Evolutionary conservation across 1,139 yeast species (phyloP), one percentile per base, ranked within the genome.

Genomic region (Kodamaea sp.): DNA sequence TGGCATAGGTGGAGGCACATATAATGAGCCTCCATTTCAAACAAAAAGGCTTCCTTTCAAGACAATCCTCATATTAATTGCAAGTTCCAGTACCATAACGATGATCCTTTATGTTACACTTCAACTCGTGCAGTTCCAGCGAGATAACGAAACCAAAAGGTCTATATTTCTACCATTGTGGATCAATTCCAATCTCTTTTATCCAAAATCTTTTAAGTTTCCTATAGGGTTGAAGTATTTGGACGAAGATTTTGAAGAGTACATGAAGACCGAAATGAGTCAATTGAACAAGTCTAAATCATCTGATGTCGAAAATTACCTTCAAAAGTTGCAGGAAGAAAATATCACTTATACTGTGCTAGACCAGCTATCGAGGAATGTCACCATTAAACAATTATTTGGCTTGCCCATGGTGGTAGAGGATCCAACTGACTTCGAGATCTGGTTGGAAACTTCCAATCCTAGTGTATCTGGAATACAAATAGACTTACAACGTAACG

Each of bases 391-490:
- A 24, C 48, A 56, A 34, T 38, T 51, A 3, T 57, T 61, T 41
- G 66, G 65, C 10, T 42, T 65, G 15, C 71, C 71, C 1, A 44
- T 65, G 20, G 44, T 42, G 11, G 43, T 59, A 9, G 42, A 37
- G 1, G 41, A 45, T 4, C 34, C 31, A 2, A 35, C 41, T 3
- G 36, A 39, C 4, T 46, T 44, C 22, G 22, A 31, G 4, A 55
- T 63, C 4, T 63, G 70, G 70, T 41, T 64, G 7, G 64, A 63
- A 34, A 44, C 58, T 11, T 48, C 49, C 22, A 43, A 48, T 26
- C 62, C 67, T 2, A 53, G 63, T 7, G 43, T 66, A 2, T 59
- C 63, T 3, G 72, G 72, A 1, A 29, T 61, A 10, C 50, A 51
- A 31, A 38, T 64, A 12, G 42, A 45, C 19, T 38, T 60, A n/a